These are phyloP conservation scores for Nicotiana rustica DNA, from an alignment of 305 asterid species.

Conservation along the genomic window DNA sequence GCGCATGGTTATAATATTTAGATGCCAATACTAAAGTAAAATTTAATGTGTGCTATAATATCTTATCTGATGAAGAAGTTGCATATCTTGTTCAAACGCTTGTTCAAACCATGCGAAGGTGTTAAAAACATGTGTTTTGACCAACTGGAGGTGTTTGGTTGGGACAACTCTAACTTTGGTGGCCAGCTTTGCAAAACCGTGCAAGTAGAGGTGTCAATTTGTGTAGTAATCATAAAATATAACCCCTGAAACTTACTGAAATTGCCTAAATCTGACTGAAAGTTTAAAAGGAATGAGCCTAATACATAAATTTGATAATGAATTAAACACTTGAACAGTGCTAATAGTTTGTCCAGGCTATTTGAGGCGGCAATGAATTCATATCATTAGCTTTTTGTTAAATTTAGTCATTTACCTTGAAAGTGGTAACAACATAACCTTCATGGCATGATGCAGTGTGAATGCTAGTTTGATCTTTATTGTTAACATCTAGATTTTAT, in stretches of 20 bases:
- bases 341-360: not conserved
- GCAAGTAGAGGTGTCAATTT: not conserved
- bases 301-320: not conserved
- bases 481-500: not conserved
- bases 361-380: not conserved
- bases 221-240: not conserved
- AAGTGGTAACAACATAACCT: not conserved
- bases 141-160: not conserved
- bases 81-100: not conserved
- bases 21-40: not conserved
- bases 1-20: not conserved
- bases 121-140: not conserved
- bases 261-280: not conserved
- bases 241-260: not conserved
- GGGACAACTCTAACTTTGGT: not conserved
- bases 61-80: not conserved
- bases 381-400: not conserved
- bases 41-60: not conserved
- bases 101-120: not conserved
- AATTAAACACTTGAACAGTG: not conserved
- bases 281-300: not conserved
- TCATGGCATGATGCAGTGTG: not conserved
- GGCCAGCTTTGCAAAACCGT: not conserved
- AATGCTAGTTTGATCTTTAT: not conserved
- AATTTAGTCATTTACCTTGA: not conserved